Percentiles rank a stretch among this genome's conserved stretches.
phyloP scores from a whole-genome alignment of 768 basidiomycete species.

The Kwoniella shandongensis region DNA sequence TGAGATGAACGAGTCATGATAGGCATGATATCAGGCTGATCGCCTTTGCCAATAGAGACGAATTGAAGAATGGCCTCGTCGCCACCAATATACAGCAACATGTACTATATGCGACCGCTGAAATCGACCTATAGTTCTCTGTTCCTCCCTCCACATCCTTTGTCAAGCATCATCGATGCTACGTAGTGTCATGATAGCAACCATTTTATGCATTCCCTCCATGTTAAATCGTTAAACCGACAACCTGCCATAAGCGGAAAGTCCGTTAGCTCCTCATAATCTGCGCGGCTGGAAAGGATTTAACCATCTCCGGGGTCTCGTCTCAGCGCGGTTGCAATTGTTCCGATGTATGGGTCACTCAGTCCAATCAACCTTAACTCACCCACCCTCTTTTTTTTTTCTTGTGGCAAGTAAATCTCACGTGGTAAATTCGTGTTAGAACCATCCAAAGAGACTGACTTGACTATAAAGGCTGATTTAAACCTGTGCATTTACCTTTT shows the following conservation, averaged over 20 bases:
- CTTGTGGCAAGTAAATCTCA: neutral
- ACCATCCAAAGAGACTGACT: neutral
- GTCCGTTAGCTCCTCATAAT: too few relatives aligned
- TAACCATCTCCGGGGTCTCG: too few relatives aligned
- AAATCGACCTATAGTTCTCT: neutral
- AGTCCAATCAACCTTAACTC: constrained; percentile 1
- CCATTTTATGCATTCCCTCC: neutral
- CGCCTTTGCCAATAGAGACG: neutral
- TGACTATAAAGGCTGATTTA: neutral
- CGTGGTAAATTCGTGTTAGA: neutral
- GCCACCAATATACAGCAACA: neutral
- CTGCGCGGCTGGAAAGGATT: too few relatives aligned
- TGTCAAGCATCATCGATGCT: too few relatives aligned
- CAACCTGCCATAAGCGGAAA: too few relatives aligned
- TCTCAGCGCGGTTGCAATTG: too few relatives aligned
- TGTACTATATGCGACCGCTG: neutral
- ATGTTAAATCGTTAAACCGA: neutral
- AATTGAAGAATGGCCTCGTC: neutral
- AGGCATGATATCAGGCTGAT: neutral
- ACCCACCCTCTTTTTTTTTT: neutral
- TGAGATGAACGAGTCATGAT: too few relatives aligned
- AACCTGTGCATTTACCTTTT: constrained; percentile 9
- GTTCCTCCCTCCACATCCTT: too few relatives aligned
- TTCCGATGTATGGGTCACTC: too few relatives aligned
- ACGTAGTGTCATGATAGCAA: too few relatives aligned